Evolutionary conservation across 768 basidiomycete species (phyloP).

Genomic region (Kwoniella newhampshirensis): DNA sequence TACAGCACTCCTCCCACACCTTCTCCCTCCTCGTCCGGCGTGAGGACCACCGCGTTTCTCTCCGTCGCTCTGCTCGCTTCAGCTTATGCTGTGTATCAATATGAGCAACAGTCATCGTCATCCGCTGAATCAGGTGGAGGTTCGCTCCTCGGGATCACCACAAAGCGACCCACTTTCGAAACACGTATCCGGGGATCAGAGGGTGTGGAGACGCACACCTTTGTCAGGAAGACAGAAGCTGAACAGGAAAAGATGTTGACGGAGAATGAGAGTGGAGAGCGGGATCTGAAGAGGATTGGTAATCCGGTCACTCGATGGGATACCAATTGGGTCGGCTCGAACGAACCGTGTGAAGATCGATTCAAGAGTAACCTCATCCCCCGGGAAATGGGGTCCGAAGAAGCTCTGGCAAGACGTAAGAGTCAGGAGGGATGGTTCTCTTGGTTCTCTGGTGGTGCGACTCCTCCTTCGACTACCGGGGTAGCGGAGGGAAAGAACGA

Average conservation of each 20-base stretch:
- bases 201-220: constrained; percentile 22
- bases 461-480: constrained; percentile 49
- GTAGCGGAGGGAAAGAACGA: constrained; percentile 57
- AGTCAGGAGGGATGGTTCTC: not conserved
- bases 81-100: constrained; percentile 31
- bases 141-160: not conserved
- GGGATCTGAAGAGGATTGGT: constrained; percentile 16
- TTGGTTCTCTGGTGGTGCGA: not conserved
- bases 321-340: constrained; percentile 77
- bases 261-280: constrained; percentile 21
- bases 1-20: constrained; percentile 11
- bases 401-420: not conserved
- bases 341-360: constrained; percentile 90
- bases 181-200: constrained; percentile 10
- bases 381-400: constrained; percentile 60
- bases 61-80: constrained; percentile 24
- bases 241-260: constrained; percentile 35
- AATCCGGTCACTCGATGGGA: constrained; percentile 57
- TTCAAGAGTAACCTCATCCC: constrained; percentile 67
- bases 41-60: constrained; percentile 12
- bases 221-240: constrained; percentile 20
- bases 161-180: constrained; percentile 23
- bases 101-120: constrained; percentile 6
- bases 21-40: not conserved
- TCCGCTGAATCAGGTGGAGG: constrained; percentile 3